Base-by-base conservation (phyloP, 2,329 filamentous ascomycete genomes). In the Myriosclerotinia duriaeana region DNA sequence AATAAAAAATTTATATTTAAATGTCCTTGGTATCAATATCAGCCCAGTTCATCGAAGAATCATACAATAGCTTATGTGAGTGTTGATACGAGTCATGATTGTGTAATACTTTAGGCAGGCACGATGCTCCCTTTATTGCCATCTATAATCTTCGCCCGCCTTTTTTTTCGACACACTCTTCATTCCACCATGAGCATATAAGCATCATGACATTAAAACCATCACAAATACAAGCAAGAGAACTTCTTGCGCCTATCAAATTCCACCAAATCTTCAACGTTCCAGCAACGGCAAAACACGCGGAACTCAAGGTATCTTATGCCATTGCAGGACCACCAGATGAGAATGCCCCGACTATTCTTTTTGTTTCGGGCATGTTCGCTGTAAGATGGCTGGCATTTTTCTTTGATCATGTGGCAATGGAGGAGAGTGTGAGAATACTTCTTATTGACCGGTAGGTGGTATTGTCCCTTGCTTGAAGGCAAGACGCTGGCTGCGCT, bases 361-460 rank as follows among this genome's bases (percentile, higher is more conserved):
- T 81, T 12, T 79, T 78, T 68, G 75, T 76, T 60, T 74, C 72
- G 11, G 78, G 77, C 2, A 79, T 80, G 78, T 78, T 78, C 68
- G 76, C 75, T 1, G 72, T 69, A 6, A 69, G 79, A 66, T 80
- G 73, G 67, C 22, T 73, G 5, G 70, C 70, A 20, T 44, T 75
- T 7, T 50, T 65, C 4, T 69, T 76, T 50, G 72, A 81, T 66
- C 70, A 73, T 54, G 46, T 79, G 12, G 69, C 76, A 65, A 8
- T 66, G 44, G 69, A 73, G 69, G 42, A 72, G 22, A 77, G 77
- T 7, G 76, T 81, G 5, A 73, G 79, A 52, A 65, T 79, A 8
- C 71, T 81, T 1, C 75, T 73, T 52, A 72, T 79, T 15, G 79
- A 81, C 68, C 71, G 79, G 79, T 81, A 67, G 53, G 70, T 66